These are phyloP conservation scores for Polyporus tsugae DNA, from an alignment of 1,284 basidiomycete genomes.

Conservation along the genomic window DNA sequence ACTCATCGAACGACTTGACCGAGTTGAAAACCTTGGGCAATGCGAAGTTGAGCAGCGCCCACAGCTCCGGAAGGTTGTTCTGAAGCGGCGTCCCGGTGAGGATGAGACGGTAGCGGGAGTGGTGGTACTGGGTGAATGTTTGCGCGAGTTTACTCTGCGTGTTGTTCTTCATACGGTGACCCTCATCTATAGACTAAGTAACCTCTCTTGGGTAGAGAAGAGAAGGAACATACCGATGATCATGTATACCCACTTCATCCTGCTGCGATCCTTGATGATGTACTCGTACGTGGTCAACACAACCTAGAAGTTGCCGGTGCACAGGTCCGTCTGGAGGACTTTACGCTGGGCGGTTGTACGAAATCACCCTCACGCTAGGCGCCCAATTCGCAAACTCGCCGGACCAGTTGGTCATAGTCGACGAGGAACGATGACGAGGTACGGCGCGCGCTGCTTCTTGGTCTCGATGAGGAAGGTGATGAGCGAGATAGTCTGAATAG, in stretches of 20 bases:
- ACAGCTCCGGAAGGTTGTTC: conserved; percentile 98
- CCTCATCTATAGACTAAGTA: conserved; percentile 74
- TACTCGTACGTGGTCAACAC: conserved; percentile 98
- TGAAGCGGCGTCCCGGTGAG: conserved; percentile 98
- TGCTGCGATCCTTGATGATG: conserved; percentile 97
- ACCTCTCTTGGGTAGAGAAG: conserved; percentile 16
- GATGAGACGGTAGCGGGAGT: conserved; percentile 94
- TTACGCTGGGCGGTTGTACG: conserved; percentile 91
- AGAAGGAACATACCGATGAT: conserved; percentile 78
- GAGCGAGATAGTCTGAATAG: conserved; percentile 96
- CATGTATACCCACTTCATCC: conserved; percentile 98
- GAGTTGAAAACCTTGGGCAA: conserved; percentile 99
- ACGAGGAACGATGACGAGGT: conserved; percentile 99
- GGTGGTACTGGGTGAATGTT: conserved; percentile 94
- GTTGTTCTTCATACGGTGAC: conserved; percentile 99
- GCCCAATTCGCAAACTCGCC: conserved; percentile 99
- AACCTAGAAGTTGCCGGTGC: conserved; percentile 91
- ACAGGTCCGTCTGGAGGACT: conserved; percentile 76
- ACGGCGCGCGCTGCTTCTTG: conserved; percentile 93
- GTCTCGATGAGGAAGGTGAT: conserved; percentile 95
- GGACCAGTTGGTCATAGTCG: conserved; percentile 99
- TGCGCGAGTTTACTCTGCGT: conserved; percentile 95
- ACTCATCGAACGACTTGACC: conserved; percentile 99
- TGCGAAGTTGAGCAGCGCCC: conserved; percentile 98
- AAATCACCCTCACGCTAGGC: conserved; percentile 83